Evolutionary conservation across 2,329 filamentous ascomycete species (phyloP).

Genomic region (Venturiaceae sp.): DNA sequence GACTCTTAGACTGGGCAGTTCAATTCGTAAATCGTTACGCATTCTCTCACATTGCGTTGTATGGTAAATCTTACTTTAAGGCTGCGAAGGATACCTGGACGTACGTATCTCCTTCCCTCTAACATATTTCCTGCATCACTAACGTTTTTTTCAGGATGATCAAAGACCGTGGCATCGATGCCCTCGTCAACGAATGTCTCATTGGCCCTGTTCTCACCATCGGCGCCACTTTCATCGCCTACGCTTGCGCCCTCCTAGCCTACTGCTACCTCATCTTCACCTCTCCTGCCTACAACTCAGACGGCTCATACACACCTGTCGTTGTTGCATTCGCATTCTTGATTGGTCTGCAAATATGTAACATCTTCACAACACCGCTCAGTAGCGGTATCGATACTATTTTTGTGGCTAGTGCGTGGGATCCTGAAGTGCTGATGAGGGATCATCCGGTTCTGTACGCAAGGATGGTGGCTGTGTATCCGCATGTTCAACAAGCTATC

Average conservation of each 20-base stretch:
- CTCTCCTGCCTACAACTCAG: conserved; percentile 63
- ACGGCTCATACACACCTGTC: conserved; percentile 61
- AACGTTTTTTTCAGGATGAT: conserved; percentile 49
- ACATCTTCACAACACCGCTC: conserved; percentile 82
- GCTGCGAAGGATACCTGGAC: conserved; percentile 85
- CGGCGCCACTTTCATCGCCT: conserved; percentile 75
- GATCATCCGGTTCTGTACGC: conserved; percentile 77
- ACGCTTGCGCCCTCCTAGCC: conserved; percentile 68
- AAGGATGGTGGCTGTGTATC: conserved; percentile 72
- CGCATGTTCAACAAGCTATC: conserved; percentile 70
- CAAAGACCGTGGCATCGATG: conserved; percentile 83
- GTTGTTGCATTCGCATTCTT: conserved; percentile 80
- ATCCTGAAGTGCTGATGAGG: conserved; percentile 62
- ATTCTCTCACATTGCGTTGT: conserved; percentile 86
- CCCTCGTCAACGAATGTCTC: conserved; percentile 80
- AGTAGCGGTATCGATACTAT: conserved; percentile 85
- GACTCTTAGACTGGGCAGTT: conserved; percentile 73
- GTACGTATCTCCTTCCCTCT: conserved; percentile 24
- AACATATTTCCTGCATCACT: background rate
- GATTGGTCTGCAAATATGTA: conserved; percentile 81
- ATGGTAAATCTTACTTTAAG: conserved; percentile 78
- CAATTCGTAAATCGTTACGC: conserved; percentile 88
- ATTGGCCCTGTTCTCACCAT: conserved; percentile 54
- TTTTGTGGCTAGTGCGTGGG: conserved; percentile 68
- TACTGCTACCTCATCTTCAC: conserved; percentile 85